Percentiles rank a stretch among this genome's conserved stretches.
Evolutionary conservation across 306 rosid genomes (phyloP).

Genomic region (Gynostemma pentaphyllum): DNA sequence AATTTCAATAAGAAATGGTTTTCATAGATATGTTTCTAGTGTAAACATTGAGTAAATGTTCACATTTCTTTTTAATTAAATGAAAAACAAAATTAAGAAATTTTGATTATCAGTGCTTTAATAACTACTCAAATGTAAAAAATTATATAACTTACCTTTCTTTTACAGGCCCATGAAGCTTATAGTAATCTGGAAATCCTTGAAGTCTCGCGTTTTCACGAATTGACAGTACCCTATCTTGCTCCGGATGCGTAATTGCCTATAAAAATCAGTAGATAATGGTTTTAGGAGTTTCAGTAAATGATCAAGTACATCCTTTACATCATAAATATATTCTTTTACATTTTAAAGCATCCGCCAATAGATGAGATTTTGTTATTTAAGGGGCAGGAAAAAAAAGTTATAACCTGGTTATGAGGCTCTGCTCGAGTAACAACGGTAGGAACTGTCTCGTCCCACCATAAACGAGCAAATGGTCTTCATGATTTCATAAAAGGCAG

Average conservation of each 20-base stretch:
- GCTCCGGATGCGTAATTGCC: constrained; percentile 42
- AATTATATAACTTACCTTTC: constrained; percentile 32
- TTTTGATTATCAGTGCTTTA: too few species aligned
- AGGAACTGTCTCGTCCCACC: constrained; percentile 44
- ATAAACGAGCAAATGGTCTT: constrained; percentile 37
- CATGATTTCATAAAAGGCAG: not conserved
- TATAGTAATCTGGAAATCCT: constrained; percentile 69
- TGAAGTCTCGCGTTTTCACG: constrained; percentile 66
- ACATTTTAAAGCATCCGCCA: too few species aligned
- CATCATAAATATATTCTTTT: too few species aligned
- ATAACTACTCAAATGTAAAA: not conserved
- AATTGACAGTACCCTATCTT: constrained; percentile 48
- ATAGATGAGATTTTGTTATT: too few species aligned
- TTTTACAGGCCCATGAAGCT: constrained; percentile 45
- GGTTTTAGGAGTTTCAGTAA: too few species aligned
- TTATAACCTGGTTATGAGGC: constrained; percentile 37
- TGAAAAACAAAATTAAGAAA: too few species aligned
- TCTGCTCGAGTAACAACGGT: constrained; percentile 47
- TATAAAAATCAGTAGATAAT: not conserved
- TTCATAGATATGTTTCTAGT: too few species aligned
- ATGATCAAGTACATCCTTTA: too few species aligned
- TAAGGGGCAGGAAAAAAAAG: not conserved
- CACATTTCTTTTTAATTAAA: too few species aligned
- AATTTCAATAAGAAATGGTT: too few species aligned
- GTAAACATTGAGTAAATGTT: too few species aligned